Conservation (phyloP, 345 rosid species). For the Ricinus communis region DNA sequence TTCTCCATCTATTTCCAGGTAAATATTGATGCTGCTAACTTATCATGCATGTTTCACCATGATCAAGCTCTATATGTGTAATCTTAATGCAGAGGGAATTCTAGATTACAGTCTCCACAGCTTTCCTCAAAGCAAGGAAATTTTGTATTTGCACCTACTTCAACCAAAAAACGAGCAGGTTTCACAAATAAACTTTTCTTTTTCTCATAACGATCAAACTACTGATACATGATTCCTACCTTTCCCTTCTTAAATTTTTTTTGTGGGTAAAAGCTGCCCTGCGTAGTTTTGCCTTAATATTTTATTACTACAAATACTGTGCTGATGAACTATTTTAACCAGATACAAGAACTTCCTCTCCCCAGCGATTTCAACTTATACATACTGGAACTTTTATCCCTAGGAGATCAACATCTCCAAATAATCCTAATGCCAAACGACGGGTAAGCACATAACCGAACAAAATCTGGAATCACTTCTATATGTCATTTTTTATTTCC, state of each 20-base stretch:
- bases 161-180: conserved; percentile 42
- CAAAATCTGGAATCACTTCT: neutral
- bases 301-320: neutral
- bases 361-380: conserved; percentile 43
- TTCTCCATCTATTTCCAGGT: conserved; percentile 39
- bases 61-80: neutral
- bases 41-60: neutral
- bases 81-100: conserved; percentile 33
- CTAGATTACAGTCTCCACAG: conserved; percentile 34
- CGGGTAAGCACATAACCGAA: conserved; percentile 34
- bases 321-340: conserved; percentile 7
- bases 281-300: neutral
- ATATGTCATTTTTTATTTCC: neutral
- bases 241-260: no score
- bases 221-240: no score
- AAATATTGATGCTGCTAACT: conserved; percentile 5
- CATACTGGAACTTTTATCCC: conserved; percentile 45
- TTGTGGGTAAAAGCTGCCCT: neutral
- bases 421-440: conserved; percentile 19
- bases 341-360: conserved; percentile 59
- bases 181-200: neutral
- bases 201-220: neutral
- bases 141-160: conserved; percentile 36
- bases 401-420: conserved; percentile 55
- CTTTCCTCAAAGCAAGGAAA: conserved; percentile 29